Base-by-base conservation (phyloP, 768 basidiomycete species). In the Tylopilus plumbeoviolaceoides region DNA sequence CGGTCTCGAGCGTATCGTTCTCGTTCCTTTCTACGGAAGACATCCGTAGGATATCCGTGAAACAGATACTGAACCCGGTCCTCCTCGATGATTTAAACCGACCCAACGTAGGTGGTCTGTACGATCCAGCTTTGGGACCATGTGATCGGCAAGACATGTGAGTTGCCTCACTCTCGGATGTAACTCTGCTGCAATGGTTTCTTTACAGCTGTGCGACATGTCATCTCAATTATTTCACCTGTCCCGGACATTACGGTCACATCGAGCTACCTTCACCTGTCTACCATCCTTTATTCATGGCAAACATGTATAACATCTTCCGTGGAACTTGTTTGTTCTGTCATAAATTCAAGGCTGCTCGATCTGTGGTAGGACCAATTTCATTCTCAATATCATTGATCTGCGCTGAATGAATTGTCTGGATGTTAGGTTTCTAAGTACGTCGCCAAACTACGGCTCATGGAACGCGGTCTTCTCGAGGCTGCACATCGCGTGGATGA, bases 181-280 rank as follows among this genome's bases (percentile, higher is more conserved):
- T 44, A 10, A 41, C 25, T 25, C 40, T 50, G 20, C 41, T 36
- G 7, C 50, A 56, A 62, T 47, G 20, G 38, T 53, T 38, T 40
- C 53, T 31, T 25, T 44, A 21, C 66, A 99, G 95, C 54, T 99
- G 97, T 69, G 77, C 88, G 57, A 97, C 97, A 71, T 99, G 97
- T 68, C 87, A 81, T 53, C 81, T 97, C 63, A 90, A 84, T 44
- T 95, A 93, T 65, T 98, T 87, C 73, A 87, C 87, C 54, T 99
- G 97, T 70, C 95, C 97, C 2, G 97, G 97, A 17, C 97, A 99
- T 71, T 99, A 89, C 72, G 97, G 97, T 20, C 97, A 98, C 70
- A 95, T 99, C 55, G 93, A 98, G 56, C 81, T 99, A 7, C 94
- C 95, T 18, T 82, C 89, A 17, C 95, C 97, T 14, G 91, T 98